Evolutionary conservation across 1,284 basidiomycete species (phyloP).

Genomic region (Ceratobasidium sp.): DNA sequence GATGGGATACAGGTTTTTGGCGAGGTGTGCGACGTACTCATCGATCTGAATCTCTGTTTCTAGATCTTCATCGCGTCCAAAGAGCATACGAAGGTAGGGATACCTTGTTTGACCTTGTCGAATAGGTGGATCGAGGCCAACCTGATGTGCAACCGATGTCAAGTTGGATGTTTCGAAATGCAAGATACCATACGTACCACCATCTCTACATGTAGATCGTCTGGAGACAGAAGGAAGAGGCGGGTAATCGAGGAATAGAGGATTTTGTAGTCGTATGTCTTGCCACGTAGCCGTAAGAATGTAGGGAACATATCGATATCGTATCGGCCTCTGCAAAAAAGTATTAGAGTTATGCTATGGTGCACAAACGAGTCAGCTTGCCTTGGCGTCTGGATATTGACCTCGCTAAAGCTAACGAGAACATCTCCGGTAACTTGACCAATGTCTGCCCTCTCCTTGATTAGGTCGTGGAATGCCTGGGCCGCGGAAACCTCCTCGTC

Average conservation of each 20-base stretch:
- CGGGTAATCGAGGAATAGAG: slow-evolving; percentile 91
- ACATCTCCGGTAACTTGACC: slow-evolving; percentile 93
- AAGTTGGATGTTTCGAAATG: neutral
- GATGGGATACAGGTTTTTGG: too few species aligned
- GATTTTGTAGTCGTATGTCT: slow-evolving; percentile 99
- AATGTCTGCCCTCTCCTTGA: slow-evolving; percentile 98
- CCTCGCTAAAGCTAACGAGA: slow-evolving; percentile 96
- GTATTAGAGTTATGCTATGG: too few species aligned
- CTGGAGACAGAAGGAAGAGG: slow-evolving; percentile 92
- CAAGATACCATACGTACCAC: slow-evolving; percentile 71
- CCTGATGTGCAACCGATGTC: slow-evolving; percentile 61
- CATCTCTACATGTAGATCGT: slow-evolving; percentile 96
- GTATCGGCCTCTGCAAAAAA: slow-evolving; percentile 81
- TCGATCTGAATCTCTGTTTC: slow-evolving; percentile 95
- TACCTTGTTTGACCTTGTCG: slow-evolving; percentile 98
- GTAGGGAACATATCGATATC: slow-evolving; percentile 98
- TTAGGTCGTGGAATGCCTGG: slow-evolving; percentile 94
- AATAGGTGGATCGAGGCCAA: slow-evolving; percentile 92
- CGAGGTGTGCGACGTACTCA: slow-evolving; percentile 77
- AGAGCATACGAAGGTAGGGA: slow-evolving; percentile 98
- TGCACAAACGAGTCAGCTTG: slow-evolving; percentile 51
- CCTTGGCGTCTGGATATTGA: slow-evolving; percentile 94
- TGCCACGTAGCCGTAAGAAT: slow-evolving; percentile 94
- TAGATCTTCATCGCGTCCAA: slow-evolving; percentile 96
- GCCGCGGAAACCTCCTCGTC: slow-evolving; percentile 85